Conservation (phyloP, 306 rosid species). For the Cicer judaicum region DNA sequence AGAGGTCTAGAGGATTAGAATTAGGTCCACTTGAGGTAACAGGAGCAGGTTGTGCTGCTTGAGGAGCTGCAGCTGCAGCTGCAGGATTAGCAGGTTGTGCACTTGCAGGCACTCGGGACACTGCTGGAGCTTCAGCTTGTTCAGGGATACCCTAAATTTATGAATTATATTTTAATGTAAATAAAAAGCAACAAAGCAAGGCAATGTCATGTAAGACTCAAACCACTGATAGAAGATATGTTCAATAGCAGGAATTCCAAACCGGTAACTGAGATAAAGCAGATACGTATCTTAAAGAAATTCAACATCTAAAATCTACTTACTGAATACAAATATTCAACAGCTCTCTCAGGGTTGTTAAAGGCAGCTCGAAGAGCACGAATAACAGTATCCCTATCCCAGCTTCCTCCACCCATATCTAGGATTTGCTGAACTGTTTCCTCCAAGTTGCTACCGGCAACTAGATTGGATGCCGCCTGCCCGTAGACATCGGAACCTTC, state of each 20-base stretch:
- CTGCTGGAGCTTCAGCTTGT: slow-evolving; percentile 79
- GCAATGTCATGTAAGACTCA: neutral
- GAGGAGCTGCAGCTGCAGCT: slow-evolving; percentile 68
- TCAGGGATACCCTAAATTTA: slow-evolving; percentile 84
- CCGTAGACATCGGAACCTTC: slow-evolving; percentile 66
- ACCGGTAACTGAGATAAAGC: slow-evolving; percentile 2
- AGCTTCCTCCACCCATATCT: slow-evolving; percentile 89
- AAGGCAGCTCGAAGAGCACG: slow-evolving; percentile 94
- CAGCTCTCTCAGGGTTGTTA: slow-evolving; percentile 95
- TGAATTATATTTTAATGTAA: neutral
- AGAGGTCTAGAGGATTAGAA: slow-evolving; percentile 90
- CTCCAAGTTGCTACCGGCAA: slow-evolving; percentile 88
- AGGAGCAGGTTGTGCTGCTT: slow-evolving; percentile 67
- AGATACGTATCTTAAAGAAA: neutral
- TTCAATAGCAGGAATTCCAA: neutral
- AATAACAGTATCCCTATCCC: slow-evolving; percentile 91
- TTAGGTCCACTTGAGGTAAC: slow-evolving; percentile 78
- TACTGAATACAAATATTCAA: slow-evolving; percentile 90
- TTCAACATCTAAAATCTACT: slow-evolving; percentile 45
- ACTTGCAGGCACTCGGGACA: slow-evolving; percentile 58
- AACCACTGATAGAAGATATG: slow-evolving; percentile 1
- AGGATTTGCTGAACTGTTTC: slow-evolving; percentile 79
- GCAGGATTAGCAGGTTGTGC: slow-evolving; percentile 58
- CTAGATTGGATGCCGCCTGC: slow-evolving; percentile 87
- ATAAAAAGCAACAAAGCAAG: neutral